phyloP scores from a whole-genome alignment of 768 basidiomycete species.

The Tricholoma sp. region DNA sequence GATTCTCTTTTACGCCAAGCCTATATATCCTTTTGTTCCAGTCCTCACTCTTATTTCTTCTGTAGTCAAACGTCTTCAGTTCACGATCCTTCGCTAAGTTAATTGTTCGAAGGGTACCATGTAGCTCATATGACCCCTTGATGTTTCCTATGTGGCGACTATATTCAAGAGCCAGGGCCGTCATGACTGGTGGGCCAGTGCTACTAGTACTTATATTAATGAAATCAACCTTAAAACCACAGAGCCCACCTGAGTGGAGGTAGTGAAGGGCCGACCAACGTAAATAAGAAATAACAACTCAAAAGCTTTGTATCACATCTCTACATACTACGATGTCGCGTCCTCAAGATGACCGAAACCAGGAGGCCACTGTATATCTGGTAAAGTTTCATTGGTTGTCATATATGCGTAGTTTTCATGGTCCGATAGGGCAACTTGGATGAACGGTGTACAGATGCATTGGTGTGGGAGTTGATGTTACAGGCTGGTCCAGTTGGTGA shows the following conservation, averaged over 20 bases:
- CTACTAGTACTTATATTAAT: too few relatives aligned
- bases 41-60: slow-evolving; percentile 25
- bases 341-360: slow-evolving; percentile 85
- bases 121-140: slow-evolving; percentile 3
- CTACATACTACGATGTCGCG: slow-evolving; percentile 43
- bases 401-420: slow-evolving; percentile 1
- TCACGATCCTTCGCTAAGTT: slow-evolving; percentile 13
- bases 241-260: background rate
- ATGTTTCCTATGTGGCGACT: background rate
- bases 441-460: slow-evolving; percentile 88
- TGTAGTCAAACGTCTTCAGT: slow-evolving; percentile 35
- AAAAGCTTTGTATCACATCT: background rate
- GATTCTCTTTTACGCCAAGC: slow-evolving; percentile 36
- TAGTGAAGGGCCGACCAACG: background rate
- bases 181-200: too few relatives aligned
- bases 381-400: slow-evolving; percentile 27
- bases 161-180: too few relatives aligned
- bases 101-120: slow-evolving; percentile 15
- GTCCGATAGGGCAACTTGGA: slow-evolving; percentile 84
- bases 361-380: slow-evolving; percentile 87
- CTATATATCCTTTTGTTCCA: slow-evolving; percentile 39
- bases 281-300: slow-evolving; percentile 10
- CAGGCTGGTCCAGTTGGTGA: slow-evolving; percentile 98
- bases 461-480: slow-evolving; percentile 98
- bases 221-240: background rate